Percentiles rank a stretch among this genome's conserved stretches.
Conservation (phyloP, 257 asterid genomes). For the Euphrasia confusa region DNA sequence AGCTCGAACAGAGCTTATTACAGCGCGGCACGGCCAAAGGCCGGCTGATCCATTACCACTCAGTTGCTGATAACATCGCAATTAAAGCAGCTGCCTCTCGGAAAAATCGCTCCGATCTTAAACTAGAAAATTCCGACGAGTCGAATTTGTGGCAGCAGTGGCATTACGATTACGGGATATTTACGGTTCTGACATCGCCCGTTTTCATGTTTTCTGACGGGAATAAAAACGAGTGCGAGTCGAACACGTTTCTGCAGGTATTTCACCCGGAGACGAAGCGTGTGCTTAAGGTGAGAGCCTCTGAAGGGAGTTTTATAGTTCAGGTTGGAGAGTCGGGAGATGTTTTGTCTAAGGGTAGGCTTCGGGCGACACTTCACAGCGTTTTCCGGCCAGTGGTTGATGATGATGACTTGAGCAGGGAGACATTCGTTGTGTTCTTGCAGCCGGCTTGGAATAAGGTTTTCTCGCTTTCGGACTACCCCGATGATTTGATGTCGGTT, state of each 20-base stretch:
- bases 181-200: slow-evolving; percentile 67
- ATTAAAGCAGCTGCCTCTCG: slow-evolving; percentile 35
- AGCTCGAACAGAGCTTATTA: slow-evolving; percentile 70
- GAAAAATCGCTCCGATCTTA: slow-evolving; percentile 24
- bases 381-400: slow-evolving; percentile 51
- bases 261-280: slow-evolving; percentile 54
- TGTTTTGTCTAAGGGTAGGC: slow-evolving; percentile 70
- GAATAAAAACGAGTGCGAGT: slow-evolving; percentile 31
- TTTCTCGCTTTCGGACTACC: slow-evolving; percentile 58
- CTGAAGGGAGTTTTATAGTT: slow-evolving; percentile 58
- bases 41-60: slow-evolving; percentile 82
- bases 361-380: slow-evolving; percentile 79
- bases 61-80: slow-evolving; percentile 43
- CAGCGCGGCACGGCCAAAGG: slow-evolving; percentile 74
- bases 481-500: slow-evolving; percentile 24
- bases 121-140: slow-evolving; percentile 18
- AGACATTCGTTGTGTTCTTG: slow-evolving; percentile 73
- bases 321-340: slow-evolving; percentile 95
- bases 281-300: slow-evolving; percentile 46
- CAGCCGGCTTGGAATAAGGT: slow-evolving; percentile 84
- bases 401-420: slow-evolving; percentile 66
- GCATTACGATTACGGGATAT: slow-evolving; percentile 93
- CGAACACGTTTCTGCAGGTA: slow-evolving; percentile 64
- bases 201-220: slow-evolving; percentile 49
- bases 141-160: slow-evolving; percentile 78